Percentiles rank a stretch among this genome's conserved stretches.
Conservation (phyloP, 75 land plant genomes). For the Cunninghamia lanceolata region DNA sequence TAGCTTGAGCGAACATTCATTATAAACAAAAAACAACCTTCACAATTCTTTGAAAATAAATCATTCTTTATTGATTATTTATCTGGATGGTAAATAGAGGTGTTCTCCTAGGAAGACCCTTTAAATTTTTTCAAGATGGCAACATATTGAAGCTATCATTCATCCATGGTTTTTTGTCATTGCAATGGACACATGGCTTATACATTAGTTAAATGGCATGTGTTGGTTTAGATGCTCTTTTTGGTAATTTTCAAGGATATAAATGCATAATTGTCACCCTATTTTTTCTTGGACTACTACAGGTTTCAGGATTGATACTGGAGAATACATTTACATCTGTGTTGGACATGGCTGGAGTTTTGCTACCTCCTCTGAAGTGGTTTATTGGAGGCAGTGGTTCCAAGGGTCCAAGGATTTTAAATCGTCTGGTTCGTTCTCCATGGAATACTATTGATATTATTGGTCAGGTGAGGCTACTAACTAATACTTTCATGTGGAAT, state of each 20-base stretch:
- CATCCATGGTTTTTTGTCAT: background rate
- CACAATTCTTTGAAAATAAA: background rate
- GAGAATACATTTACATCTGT: conserved; percentile 99
- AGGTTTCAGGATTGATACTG: conserved; percentile 87
- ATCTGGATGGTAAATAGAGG: background rate
- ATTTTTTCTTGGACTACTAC: conserved; percentile 10
- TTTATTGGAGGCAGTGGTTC: conserved; percentile 81
- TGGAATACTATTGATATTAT: conserved; percentile 92
- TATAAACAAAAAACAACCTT: background rate
- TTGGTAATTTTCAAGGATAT: background rate
- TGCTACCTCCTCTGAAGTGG: conserved; percentile 84
- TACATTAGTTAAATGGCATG: background rate
- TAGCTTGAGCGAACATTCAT: background rate
- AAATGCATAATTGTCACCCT: background rate
- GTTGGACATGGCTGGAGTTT: conserved; percentile 94
- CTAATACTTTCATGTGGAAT: background rate
- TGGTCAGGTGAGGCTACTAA: conserved; percentile 48
- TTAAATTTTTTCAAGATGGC: background rate
- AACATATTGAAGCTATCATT: background rate
- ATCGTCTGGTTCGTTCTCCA: conserved; percentile 92
- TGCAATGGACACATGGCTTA: background rate
- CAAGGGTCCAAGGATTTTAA: conserved; percentile 72
- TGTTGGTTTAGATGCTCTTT: background rate
- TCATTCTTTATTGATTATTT: background rate
- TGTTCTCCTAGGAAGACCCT: background rate